Evolutionary conservation across 2,329 filamentous ascomycete genomes (phyloP).

Genomic region (Dactylellina leptospora): DNA sequence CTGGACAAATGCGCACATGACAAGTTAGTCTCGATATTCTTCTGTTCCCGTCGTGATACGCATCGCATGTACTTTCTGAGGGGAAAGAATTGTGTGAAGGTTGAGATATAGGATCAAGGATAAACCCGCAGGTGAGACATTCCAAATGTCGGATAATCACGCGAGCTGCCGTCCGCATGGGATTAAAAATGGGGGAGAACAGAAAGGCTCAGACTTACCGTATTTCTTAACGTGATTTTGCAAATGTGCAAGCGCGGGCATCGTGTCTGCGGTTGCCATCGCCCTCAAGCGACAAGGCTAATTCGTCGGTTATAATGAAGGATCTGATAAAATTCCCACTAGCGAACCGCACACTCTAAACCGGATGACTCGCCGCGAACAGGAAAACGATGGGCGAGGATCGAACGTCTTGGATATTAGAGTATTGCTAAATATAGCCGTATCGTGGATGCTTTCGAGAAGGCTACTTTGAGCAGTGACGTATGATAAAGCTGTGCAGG

Average conservation of each 20-base stretch:
- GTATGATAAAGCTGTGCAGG: conserved; percentile 7
- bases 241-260: conserved; percentile 20
- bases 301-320: conserved; percentile 5
- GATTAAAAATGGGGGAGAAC: background rate
- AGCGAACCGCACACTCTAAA: conserved; percentile 8
- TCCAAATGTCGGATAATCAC: background rate
- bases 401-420: conserved; percentile 17
- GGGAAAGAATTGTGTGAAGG: too few species aligned
- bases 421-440: conserved; percentile 12
- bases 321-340: background rate
- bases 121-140: background rate
- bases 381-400: background rate
- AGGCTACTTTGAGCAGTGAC: background rate
- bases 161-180: too few species aligned
- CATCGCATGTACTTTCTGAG: too few species aligned
- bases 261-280: conserved; percentile 11
- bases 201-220: conserved; percentile 13
- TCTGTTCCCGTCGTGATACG: too few species aligned
- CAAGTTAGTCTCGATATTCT: background rate
- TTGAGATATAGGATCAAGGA: conserved; percentile 5
- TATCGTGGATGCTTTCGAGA: conserved; percentile 5
- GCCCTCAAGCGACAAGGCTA: conserved; percentile 11
- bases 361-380: background rate
- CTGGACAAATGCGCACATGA: conserved; percentile 23
- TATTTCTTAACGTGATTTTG: conserved; percentile 23